phyloP scores from a whole-genome alignment of 208 protist genomes.

The Giardia duodenalis region DNA sequence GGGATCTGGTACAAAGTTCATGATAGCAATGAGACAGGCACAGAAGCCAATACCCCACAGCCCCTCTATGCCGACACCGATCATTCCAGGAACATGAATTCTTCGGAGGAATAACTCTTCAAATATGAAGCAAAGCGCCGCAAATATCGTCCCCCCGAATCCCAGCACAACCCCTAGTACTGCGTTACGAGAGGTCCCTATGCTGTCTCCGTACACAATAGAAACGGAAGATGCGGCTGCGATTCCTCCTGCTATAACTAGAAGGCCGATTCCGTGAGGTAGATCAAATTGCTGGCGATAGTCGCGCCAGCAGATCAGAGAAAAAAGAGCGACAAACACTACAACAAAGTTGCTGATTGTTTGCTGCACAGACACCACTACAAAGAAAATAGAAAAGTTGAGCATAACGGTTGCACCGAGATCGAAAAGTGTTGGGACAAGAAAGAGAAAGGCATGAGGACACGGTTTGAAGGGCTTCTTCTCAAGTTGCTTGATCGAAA shows the following conservation, averaged over 20 bases:
- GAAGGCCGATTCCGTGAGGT: background rate
- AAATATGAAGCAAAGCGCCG: background rate
- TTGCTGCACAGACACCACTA: background rate
- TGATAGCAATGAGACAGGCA: background rate
- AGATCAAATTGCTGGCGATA: background rate
- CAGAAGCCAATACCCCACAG: background rate
- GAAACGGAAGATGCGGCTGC: background rate
- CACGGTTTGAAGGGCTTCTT: background rate
- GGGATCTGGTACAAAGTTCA: background rate
- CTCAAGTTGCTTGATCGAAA: no score
- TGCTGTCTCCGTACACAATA: background rate
- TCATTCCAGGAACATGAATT: background rate
- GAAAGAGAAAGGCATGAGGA: slow-evolving; percentile 7
- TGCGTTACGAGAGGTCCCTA: background rate
- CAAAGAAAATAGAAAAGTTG: background rate
- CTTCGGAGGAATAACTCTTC: slow-evolving; percentile 5
- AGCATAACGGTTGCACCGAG: background rate
- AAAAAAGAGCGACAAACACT: background rate
- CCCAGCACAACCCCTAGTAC: background rate
- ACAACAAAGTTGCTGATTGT: background rate
- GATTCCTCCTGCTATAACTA: background rate
- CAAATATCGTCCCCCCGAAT: background rate
- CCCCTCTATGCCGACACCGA: slow-evolving; percentile 8
- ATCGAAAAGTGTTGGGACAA: background rate
- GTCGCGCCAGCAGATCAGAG: background rate